Evolutionary conservation across 23 red algal genomes (phyloP), one percentile per base, ranked within the genome.

Genomic region (Gracilaria gracilis): DNA sequence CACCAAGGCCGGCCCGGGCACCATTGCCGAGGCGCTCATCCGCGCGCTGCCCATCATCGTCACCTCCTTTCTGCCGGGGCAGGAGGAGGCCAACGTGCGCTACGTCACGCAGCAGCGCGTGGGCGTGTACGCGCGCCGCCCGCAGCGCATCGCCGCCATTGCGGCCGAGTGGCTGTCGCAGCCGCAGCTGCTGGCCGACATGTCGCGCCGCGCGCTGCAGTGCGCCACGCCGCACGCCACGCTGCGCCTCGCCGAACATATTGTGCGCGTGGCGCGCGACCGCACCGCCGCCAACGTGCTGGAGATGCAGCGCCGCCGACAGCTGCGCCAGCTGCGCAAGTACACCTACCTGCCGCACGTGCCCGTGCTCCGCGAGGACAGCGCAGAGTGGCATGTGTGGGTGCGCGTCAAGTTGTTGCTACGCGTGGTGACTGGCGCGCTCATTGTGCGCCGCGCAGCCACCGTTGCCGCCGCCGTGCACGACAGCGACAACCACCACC

Each of bases 1-100:
- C 34, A 94, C 95, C 2, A 98, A 98, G 42, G 95, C 95, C 44
- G 95, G 95, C 1, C 95, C 95, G 1, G 95, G 95, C 0, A 98
- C 95, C 21, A 98, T 98, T 71, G 95, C 95, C 19, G 95, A 98
- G 83, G 77, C 84, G 12, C 65, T 94, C 33, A 95, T 98, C 51
- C 75, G 95, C 37, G 90, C 85, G 15, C 40, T 98, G 59, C 95
- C 95, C 23, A 98, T 98, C 17, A 80, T 98, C 50, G 21, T 98
- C 27, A 94, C 91, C 32, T 91, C 66, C 28, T 98, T 85, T 72
- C 38, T 98, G 2, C 95, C 95, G 15, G 95, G 93, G 11, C 95
- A 98, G 42, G 95, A 98, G 57, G 87, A 82, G 38, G 83, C 62
- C 38, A 98, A 98, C 39, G 95, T 98, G 39, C 77, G 59, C 16